Base-by-base conservation (phyloP, 306 rosid genomes). In the Sophora flavescens region DNA sequence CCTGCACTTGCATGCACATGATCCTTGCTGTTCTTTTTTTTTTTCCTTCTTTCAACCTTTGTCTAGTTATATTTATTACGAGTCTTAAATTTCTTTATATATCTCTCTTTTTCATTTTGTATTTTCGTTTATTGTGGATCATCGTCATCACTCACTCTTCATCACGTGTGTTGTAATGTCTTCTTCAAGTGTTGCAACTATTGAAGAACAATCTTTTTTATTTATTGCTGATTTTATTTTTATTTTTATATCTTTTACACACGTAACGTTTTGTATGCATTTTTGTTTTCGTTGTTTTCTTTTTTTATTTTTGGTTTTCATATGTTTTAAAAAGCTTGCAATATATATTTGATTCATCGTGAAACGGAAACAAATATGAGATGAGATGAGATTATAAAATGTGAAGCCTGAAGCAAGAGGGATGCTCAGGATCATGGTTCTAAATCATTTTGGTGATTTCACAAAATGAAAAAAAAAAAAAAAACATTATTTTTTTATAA, bases 151-250 rank as follows among this genome's bases (percentile, higher is more conserved):
- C 32, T 2, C 32, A 28, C 2, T 2, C 1, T 2, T 28, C 30
- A 3, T 18, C 26, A 17, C 1, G 2, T 16, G 0, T 71, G 33
- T 58, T 58, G 68, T 58, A 59, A 58, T 42, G 10, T 28, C 65
- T 72, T 57, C 35, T 26, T 13, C 36, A 12, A 60, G 66, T 70
- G 18, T 6, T 67, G 42, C 16, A 32, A 14, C 45, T 48, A 68
- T 30, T 68, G 14, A 68, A 48, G n/a, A 48, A 68, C 16, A 10
- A 33, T 68, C 61, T 68, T 4, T 4, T 68, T 47, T 48, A 48
- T 48, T 66, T 64, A 9, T 28, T 11, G 7, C 62, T 9, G 22
- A 22, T 56, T 22, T 14, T 22, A 9, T 22, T 4, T 22, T 56
- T 5, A 7, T 2, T 8, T 53, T 53, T 16, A 16, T 53, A 2